Conservation (phyloP, 306 rosid species). For the Cicer yamashitae region DNA sequence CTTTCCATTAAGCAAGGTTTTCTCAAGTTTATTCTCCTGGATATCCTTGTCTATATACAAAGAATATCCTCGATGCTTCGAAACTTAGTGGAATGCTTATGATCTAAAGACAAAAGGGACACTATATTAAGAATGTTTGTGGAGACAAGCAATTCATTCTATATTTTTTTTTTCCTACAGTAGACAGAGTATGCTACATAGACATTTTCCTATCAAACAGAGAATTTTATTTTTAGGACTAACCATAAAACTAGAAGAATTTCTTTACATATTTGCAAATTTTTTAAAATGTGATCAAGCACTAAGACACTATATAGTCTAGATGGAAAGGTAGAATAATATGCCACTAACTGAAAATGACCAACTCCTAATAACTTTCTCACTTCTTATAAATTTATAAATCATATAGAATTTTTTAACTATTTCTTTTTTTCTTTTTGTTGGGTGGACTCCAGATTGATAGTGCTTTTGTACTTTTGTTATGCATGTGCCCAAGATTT, state of each 20-base stretch:
- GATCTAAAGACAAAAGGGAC: conserved; percentile 40
- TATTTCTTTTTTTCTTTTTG: conserved; percentile 42
- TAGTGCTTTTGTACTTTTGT: conserved; percentile 43
- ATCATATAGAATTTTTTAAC: conserved; percentile 33
- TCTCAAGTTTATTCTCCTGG: conserved; percentile 50
- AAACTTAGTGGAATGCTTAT: conserved; percentile 37
- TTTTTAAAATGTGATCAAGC: conserved; percentile 39
- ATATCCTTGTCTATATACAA: conserved; percentile 46
- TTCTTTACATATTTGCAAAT: conserved; percentile 7
- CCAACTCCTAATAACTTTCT: conserved; percentile 58
- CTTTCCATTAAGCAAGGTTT: conserved; percentile 43
- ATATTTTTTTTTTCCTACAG: background rate
- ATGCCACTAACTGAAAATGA: conserved; percentile 58
- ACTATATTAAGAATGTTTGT: conserved; percentile 43
- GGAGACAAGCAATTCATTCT: conserved; percentile 33
- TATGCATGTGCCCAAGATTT: conserved; percentile 45
- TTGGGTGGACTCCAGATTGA: conserved; percentile 45
- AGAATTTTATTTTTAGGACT: conserved; percentile 11
- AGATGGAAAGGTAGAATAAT: conserved; percentile 44
- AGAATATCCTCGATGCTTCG: conserved; percentile 50
- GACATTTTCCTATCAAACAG: conserved; percentile 31
- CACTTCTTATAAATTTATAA: conserved; percentile 33
- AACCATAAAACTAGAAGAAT: conserved; percentile 39
- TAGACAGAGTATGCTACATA: conserved; percentile 26
- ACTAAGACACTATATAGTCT: conserved; percentile 37